Evolutionary conservation across 148 eudicot genomes (phyloP).

Genomic region (Limonium bicolor): DNA sequence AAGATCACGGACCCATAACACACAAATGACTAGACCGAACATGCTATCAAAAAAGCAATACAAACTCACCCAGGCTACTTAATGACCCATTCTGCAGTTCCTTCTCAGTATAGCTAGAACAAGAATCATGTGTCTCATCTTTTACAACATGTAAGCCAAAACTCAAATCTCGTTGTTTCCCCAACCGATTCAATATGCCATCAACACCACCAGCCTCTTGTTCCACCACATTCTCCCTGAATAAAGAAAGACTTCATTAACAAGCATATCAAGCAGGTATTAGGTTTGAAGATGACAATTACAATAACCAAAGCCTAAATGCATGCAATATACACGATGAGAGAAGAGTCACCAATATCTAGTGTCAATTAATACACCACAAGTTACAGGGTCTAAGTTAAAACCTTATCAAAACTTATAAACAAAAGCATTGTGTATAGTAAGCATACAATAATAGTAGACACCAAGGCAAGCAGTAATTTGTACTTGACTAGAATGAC

Average conservation of each 20-base stretch:
- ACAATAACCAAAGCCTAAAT: not conserved
- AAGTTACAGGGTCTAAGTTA: too few species aligned
- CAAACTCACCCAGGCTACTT: constrained; percentile 28
- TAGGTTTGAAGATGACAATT: too few species aligned
- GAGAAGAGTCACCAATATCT: not conserved
- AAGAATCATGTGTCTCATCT: constrained; percentile 10
- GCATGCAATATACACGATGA: not conserved
- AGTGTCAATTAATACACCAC: not conserved
- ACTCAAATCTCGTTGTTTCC: constrained; percentile 41
- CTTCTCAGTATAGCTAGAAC: constrained; percentile 6
- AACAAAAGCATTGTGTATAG: too few species aligned
- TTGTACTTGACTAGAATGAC: too few species aligned
- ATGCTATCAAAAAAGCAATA: constrained; percentile 7
- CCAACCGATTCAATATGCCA: constrained; percentile 63
- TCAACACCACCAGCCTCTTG: constrained; percentile 46
- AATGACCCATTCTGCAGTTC: constrained; percentile 7
- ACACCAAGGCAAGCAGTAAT: too few species aligned
- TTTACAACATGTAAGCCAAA: constrained; percentile 24
- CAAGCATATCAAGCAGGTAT: too few species aligned
- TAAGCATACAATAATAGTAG: too few species aligned
- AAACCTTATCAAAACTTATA: too few species aligned
- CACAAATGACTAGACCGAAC: not conserved
- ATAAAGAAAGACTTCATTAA: constrained; percentile 1
- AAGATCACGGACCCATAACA: not conserved
- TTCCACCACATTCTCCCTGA: constrained; percentile 28